A percentile compares a stretch with the other conserved stretches of the same genome.
phyloP scores from a whole-genome alignment of 306 rosid genomes.

The Nissolia schottii region DNA sequence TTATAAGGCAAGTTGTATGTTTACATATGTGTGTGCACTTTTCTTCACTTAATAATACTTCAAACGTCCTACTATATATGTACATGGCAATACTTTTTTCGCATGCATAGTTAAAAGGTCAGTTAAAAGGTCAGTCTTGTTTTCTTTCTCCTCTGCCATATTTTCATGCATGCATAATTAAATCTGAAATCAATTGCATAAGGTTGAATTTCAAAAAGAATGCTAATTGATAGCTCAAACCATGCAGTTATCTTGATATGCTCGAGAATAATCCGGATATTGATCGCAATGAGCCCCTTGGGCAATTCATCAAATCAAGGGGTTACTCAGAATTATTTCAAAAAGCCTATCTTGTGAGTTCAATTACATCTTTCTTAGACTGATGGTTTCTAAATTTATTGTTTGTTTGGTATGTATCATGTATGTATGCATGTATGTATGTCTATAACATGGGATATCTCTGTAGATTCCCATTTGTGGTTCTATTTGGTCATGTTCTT shows the following conservation, averaged over 20 bases:
- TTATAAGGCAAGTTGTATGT: constrained; percentile 45
- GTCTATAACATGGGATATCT: background rate
- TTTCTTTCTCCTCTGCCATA: too few species aligned
- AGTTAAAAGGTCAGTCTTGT: background rate
- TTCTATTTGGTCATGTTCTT: constrained; percentile 84
- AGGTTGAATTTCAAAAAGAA: background rate
- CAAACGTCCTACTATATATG: background rate
- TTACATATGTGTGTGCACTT: background rate
- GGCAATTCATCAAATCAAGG: constrained; percentile 58
- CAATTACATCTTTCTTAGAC: background rate
- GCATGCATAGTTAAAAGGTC: background rate
- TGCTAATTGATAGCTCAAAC: background rate
- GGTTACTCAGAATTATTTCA: constrained; percentile 78
- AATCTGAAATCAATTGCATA: background rate
- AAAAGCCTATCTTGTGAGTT: constrained; percentile 79
- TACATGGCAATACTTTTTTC: background rate
- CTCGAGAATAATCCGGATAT: constrained; percentile 68
- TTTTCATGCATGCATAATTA: background rate
- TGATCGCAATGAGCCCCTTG: constrained; percentile 70
- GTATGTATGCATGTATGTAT: background rate
- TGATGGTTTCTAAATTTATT: background rate
- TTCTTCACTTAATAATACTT: background rate
- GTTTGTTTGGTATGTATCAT: background rate
- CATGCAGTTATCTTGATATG: constrained; percentile 65
- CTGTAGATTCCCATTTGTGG: constrained; percentile 76